Evolutionary conservation across 2,329 filamentous ascomycete genomes (phyloP).

Genomic region (Beauveria bassiana): DNA sequence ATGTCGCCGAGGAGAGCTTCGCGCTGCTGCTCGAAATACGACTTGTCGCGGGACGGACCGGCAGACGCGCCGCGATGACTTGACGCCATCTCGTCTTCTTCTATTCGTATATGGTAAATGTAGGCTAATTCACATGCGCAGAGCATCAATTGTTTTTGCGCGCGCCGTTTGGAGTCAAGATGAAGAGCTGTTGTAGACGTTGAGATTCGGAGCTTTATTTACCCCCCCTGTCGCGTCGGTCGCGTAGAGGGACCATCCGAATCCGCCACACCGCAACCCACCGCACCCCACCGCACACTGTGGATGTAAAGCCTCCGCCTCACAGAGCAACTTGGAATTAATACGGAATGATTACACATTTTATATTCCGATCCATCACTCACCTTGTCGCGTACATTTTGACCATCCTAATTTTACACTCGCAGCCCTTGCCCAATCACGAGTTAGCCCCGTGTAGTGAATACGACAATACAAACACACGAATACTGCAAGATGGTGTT

Average conservation of each 20-base stretch:
- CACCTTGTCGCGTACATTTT: no score
- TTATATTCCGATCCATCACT: no score
- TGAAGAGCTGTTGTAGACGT: not conserved
- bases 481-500: no score
- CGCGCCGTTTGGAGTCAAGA: not conserved
- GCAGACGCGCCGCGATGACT: conserved; percentile 21
- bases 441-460: no score
- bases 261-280: not conserved
- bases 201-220: not conserved
- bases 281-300: no score
- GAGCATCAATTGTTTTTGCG: not conserved
- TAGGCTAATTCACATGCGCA: not conserved
- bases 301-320: no score
- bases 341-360: no score
- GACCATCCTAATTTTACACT: no score
- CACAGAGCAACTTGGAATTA: no score
- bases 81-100: conserved; percentile 23
- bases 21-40: conserved; percentile 71
- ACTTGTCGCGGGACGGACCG: conserved; percentile 33
- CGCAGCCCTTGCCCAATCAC: no score
- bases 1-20: conserved; percentile 65
- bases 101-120: not conserved
- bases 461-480: no score
- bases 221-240: not conserved
- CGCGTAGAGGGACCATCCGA: not conserved